Evolutionary conservation across 805 yeast species (phyloP).

Genomic region (Metschnikowia similis): DNA sequence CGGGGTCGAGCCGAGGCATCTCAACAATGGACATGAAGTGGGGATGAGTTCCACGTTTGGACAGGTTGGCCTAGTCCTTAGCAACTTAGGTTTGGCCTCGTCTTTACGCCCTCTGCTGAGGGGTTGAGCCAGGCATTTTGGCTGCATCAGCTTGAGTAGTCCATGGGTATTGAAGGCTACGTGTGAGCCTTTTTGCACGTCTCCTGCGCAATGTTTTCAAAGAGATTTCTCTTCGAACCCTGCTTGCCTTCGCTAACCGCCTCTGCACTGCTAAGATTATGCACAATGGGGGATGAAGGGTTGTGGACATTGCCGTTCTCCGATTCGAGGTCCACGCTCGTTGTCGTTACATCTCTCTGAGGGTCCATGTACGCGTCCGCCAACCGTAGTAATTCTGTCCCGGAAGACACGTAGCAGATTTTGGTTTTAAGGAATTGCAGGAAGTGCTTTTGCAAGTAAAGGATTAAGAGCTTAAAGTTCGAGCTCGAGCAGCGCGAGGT

Average conservation of each 20-base stretch:
- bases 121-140: no score
- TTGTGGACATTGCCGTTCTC: slow-evolving; percentile 13
- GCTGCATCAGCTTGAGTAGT: neutral
- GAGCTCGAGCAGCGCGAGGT: slow-evolving; percentile 21
- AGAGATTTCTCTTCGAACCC: neutral
- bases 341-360: slow-evolving; percentile 12
- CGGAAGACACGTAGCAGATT: slow-evolving; percentile 27
- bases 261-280: slow-evolving; percentile 13
- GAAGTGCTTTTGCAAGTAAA: slow-evolving; percentile 29
- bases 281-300: slow-evolving; percentile 27
- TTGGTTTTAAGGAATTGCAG: slow-evolving; percentile 20
- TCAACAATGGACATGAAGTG: neutral
- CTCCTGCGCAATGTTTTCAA: neutral
- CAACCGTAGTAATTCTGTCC: slow-evolving; percentile 13
- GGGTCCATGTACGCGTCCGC: slow-evolving; percentile 7
- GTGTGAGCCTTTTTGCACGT: slow-evolving; percentile 4
- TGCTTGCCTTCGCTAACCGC: slow-evolving; percentile 3
- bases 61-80: no score
- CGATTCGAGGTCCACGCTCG: slow-evolving; percentile 19
- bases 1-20: slow-evolving; percentile 14
- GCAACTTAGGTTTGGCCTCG: no score
- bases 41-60: no score
- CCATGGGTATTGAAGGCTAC: slow-evolving; percentile 13
- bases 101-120: no score
- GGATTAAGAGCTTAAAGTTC: slow-evolving; percentile 28